Base-by-base conservation (phyloP, 306 rosid genomes). In the Cucurbita pepo region DNA sequence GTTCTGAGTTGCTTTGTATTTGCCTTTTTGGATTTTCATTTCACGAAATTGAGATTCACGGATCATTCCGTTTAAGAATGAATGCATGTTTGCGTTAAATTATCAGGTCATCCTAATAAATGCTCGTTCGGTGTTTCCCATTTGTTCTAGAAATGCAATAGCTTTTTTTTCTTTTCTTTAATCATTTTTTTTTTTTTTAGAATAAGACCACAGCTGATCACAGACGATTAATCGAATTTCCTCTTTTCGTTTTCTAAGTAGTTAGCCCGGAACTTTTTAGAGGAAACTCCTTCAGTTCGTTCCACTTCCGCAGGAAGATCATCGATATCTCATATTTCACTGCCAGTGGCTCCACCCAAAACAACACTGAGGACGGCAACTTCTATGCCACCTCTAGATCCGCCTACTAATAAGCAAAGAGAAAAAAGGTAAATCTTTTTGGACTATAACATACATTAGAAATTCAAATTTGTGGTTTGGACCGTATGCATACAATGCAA, bases 331-430 rank as follows among this genome's bases (percentile, higher is more conserved):
- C 77, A 79, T 60, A 87, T 74, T 72, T 75, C 89, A 6, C 79
- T 81, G 11, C 88, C 89, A 12, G 64, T 75, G 69, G 79, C 82
- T 50, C 83, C 86, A 9, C 85, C 90, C 1, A 82, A 71, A 80
- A 75, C 82, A 56, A 74, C 88, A 10, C 41, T 82, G 72, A 84
- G 89, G 87, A 78, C 88, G 13, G 88, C 87, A 11, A 78, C 83
- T 62, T 81, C 88, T 9, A 30, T 84, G 83, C 97, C 88, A 5
- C 83, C 87, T 15, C 45, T 81, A 57, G 97, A 90, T 61, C 81
- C 89, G 74, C 87, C 88, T 65, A 44, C 74, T 43, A 48, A 59
- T 64, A 85, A 21, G 75, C 80, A 77, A 62, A 86, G 79, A 65
- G 90, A 83, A 50, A 88, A 81, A 76, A 82, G 94, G 97, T 90